Conservation (phyloP, 495 filamentous ascomycete species). For the Penicillium verhagenii region DNA sequence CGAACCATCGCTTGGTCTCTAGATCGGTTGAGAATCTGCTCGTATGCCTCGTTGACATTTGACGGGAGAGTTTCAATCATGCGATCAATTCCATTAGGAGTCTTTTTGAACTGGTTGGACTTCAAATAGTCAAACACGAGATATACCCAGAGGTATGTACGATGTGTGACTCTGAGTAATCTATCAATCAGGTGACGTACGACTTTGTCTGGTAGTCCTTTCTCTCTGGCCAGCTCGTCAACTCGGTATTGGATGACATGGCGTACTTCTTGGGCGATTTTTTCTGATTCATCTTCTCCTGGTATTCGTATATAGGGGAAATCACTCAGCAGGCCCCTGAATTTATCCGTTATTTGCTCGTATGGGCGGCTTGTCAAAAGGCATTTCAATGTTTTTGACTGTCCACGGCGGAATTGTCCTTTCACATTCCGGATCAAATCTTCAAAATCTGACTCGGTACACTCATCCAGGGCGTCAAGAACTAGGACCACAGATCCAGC, state of each 20-base stretch:
- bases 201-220: slow-evolving; percentile 11
- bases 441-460: slow-evolving; percentile 12
- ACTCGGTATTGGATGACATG: slow-evolving; percentile 36
- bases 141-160: slow-evolving; percentile 47
- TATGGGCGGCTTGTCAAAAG: slow-evolving; percentile 7
- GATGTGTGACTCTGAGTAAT: slow-evolving; percentile 22
- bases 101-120: slow-evolving; percentile 17
- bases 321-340: neutral
- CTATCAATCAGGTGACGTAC: slow-evolving; percentile 16
- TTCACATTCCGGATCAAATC: slow-evolving; percentile 17
- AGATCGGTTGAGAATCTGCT: slow-evolving; percentile 33
- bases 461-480: slow-evolving; percentile 48
- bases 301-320: neutral
- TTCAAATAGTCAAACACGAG: slow-evolving; percentile 35
- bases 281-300: slow-evolving; percentile 28
- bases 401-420: neutral
- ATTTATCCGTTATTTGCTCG: neutral
- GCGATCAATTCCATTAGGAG: slow-evolving; percentile 13
- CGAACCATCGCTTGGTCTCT: slow-evolving; percentile 17
- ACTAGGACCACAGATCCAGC: slow-evolving; percentile 31
- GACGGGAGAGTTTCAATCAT: slow-evolving; percentile 26
- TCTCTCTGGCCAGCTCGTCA: slow-evolving; percentile 17
- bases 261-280: slow-evolving; percentile 41
- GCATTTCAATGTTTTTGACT: slow-evolving; percentile 1
- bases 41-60: slow-evolving; percentile 42